Conservation (phyloP, 306 rosid species). For the Fragaria iinumae region DNA sequence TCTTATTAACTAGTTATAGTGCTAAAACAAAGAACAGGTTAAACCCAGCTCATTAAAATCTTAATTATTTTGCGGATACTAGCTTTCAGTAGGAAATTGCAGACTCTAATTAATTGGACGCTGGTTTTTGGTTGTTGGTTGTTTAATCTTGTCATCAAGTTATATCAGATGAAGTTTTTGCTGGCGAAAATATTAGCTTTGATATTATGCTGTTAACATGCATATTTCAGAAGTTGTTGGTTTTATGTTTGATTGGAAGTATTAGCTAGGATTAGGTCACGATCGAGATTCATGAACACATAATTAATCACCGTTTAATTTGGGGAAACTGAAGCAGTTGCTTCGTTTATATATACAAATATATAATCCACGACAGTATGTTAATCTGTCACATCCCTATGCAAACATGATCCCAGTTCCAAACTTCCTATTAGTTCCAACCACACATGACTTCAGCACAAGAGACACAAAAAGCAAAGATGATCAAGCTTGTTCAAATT, state of each 20-base stretch:
- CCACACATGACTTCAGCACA: too few species aligned
- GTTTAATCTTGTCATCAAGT: neutral
- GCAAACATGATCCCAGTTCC: neutral
- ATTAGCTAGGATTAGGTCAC: too few species aligned
- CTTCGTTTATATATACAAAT: too few species aligned
- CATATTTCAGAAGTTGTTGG: too few species aligned
- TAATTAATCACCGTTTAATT: neutral
- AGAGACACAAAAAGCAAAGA: too few species aligned
- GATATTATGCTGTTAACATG: neutral
- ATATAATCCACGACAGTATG: neutral
- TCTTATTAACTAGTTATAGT: slow-evolving; percentile 15
- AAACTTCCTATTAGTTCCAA: too few species aligned
- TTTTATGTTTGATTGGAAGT: too few species aligned
- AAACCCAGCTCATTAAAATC: neutral
- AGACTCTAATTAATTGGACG: neutral
- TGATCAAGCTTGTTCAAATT: too few species aligned
- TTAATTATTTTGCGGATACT: neutral
- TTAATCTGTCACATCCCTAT: neutral
- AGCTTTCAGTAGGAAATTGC: neutral
- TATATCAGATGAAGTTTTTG: too few species aligned
- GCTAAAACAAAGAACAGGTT: slow-evolving; percentile 1
- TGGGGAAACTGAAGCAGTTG: neutral
- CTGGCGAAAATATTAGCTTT: neutral
- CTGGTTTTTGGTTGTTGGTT: neutral
- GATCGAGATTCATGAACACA: too few species aligned